Conservation (phyloP, 306 rosid species). For the Inga laurina region DNA sequence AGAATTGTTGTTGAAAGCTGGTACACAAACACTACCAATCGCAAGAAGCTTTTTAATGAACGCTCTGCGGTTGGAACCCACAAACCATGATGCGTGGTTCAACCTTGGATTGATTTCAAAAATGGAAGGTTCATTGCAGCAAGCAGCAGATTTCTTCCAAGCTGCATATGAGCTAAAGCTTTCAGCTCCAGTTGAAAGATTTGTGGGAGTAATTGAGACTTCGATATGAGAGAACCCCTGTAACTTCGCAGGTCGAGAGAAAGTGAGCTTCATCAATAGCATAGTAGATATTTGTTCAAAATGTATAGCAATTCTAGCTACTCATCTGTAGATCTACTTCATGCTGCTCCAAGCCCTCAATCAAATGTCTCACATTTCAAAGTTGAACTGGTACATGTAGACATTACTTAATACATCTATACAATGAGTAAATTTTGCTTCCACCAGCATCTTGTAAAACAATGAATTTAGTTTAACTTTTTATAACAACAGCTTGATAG, state of each 20-base stretch:
- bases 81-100: constrained; percentile 79
- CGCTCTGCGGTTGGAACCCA: constrained; percentile 72
- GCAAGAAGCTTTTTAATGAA: constrained; percentile 82
- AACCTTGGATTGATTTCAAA: constrained; percentile 69
- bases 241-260: neutral
- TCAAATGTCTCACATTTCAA: neutral
- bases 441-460: neutral
- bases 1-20: constrained; percentile 61
- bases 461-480: neutral
- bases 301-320: constrained; percentile 44
- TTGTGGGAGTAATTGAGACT: constrained; percentile 36
- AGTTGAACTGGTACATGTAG: neutral
- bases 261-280: constrained; percentile 6
- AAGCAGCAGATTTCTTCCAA: constrained; percentile 84
- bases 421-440: neutral
- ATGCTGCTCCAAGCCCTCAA: constrained; percentile 33
- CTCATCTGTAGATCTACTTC: constrained; percentile 21
- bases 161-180: constrained; percentile 73
- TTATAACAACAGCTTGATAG: neutral
- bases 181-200: constrained; percentile 70
- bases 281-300: constrained; percentile 27
- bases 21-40: constrained; percentile 58
- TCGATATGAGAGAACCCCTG: neutral
- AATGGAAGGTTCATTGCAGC: constrained; percentile 63
- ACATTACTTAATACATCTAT: neutral